Base-by-base conservation (phyloP, 2,329 filamentous ascomycete genomes). In the Trichoderma harzianum region DNA sequence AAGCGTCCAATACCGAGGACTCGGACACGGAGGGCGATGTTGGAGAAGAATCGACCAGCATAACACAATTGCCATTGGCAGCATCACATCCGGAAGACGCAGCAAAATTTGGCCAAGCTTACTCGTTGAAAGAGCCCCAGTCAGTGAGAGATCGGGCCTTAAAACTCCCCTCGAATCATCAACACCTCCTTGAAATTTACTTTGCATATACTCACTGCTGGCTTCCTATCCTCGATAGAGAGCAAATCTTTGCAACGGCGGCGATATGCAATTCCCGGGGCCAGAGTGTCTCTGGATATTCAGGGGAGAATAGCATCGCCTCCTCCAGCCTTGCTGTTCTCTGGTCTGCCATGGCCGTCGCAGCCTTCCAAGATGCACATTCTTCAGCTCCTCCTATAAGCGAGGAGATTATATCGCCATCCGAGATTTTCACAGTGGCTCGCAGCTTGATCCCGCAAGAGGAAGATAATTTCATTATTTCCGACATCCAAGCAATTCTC, bases 181-280 rank as follows among this genome's bases (percentile, higher is more conserved):
- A 30, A 18, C 57, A 47, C 5, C 57, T 69, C 2, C 67, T 69
- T 7, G 58, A 69, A 1, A 69, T 69, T 34, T 69, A 69, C 7
- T 69, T 69, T 53, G n/a, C 67, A 26, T 69, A 69, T 62, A 69
- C 67, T 11, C 67, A 69, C 2, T 69, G 57, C 57, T 69, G 67
- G 67, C 60, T 62, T 16, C 67, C 67, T 30, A 69, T 69, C 30
- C 57, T 69, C 4, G 57, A 69, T 12, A 58, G 57, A 21, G 67
- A 69, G 14, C 39, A 62, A 6, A 5, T 69, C 3, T 36, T 62
- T 51, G 39, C 67, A 16, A 69, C 39, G 5, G 57, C 39, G 14
- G 21, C 57, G 26, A 36, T 36, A 36, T 62, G 57, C 39, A 30
- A 34, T 6, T 62, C 57, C 18, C 57, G 36, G 1, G 8, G 7